phyloP scores from a whole-genome alignment of 345 rosid genomes.

The Citrus glauca region DNA sequence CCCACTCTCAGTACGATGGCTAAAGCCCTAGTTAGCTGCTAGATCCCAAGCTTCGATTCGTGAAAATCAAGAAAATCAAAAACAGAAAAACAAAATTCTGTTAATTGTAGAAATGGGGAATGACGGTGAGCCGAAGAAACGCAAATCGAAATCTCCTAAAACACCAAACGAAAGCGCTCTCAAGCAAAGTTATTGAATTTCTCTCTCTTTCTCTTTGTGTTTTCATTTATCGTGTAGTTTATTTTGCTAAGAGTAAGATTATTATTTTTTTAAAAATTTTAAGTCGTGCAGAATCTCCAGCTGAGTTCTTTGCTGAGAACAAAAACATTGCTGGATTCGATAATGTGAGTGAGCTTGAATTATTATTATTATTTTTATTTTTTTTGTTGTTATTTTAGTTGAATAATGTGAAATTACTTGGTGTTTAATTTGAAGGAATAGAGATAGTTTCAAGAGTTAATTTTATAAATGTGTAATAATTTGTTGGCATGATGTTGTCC shows the following conservation, averaged over 20 bases:
- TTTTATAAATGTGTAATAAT: not conserved
- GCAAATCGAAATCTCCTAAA: constrained; percentile 52
- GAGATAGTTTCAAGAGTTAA: not conserved
- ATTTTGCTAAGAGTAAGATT: not conserved
- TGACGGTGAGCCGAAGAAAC: constrained; percentile 55
- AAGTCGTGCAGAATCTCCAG: constrained; percentile 76
- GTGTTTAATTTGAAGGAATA: not conserved
- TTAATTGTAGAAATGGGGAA: constrained; percentile 22
- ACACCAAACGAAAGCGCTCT: constrained; percentile 70
- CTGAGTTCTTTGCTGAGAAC: constrained; percentile 98
- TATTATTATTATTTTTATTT: no score
- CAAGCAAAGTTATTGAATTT: constrained; percentile 61
- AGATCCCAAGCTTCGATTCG: not conserved
- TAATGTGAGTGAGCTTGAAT: constrained; percentile 48
- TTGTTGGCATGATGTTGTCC: not conserved
- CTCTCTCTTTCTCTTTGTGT: not conserved
- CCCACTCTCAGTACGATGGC: not conserved
- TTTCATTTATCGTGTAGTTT: not conserved
- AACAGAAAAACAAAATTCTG: not conserved
- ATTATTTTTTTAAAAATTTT: not conserved
- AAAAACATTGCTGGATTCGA: constrained; percentile 99
- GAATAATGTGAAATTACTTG: not conserved
- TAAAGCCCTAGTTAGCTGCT: not conserved
- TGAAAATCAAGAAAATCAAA: not conserved
- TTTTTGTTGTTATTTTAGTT: no score